Evolutionary conservation across 2,329 filamentous ascomycete species (phyloP), one percentile per base, ranked within the genome.

Genomic region (Chrysoporthe deuterocubensis): DNA sequence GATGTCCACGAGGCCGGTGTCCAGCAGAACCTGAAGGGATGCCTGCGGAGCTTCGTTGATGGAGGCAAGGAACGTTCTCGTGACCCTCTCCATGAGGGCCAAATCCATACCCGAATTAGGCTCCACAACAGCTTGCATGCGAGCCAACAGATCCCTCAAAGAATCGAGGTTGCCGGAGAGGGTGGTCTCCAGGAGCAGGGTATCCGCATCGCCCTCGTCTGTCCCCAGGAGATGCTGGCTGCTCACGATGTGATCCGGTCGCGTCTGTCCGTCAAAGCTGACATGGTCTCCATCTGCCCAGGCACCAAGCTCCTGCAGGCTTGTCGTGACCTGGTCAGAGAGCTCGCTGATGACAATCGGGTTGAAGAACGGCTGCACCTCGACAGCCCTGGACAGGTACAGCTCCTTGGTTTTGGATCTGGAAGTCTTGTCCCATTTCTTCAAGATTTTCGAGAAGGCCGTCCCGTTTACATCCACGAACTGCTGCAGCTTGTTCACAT

Each of bases 401-500:
- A 98, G 87, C 81, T 98, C 96, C 79, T 99, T 99, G 69, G 96
- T 97, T 79, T 95, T 95, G 63, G 95, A 98, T 85, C 98, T 99
- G 73, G 95, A 97, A 1, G 94, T 97, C 87, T 99, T 99, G 81
- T 99, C 96, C 96, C 96, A 99, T 87, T 99, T 99, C 82, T 99
- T 99, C 71, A 99, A 83, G 69, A 99, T 99, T 80, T 99, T 99
- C 40, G 95, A 97, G 78, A 98, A 97, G 18, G 94, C 96, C 1
- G 93, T 97, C 75, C 96, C 95, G 77, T 99, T 99, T 77, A 98
- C 92, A 79, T 98, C 95, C 72, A 99, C 94, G 79, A 98, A 99
- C 83, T 98, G 96, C 83, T 97, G 94, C 18, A 99, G 87, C 81
- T 99, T 99, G 82, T 97, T 97, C 58, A 99, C 82, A 77, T 99